A percentile compares a stretch with the other conserved stretches of the same genome.
phyloP scores from a whole-genome alignment of 345 rosid genomes.

The Rhizophora apiculata region DNA sequence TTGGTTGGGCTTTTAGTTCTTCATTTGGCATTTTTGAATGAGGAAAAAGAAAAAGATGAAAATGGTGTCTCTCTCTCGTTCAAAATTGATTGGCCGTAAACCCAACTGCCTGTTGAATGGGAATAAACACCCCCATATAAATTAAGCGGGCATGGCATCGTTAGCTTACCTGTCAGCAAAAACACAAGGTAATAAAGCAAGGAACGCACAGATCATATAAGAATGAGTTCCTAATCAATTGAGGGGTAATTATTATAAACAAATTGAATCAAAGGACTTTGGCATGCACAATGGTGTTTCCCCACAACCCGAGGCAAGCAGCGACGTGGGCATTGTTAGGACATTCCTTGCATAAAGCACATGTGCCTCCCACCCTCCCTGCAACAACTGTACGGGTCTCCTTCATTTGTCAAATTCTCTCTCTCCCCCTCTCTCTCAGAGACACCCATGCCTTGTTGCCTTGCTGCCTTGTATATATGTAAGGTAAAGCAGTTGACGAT shows the following conservation, averaged over 20 bases:
- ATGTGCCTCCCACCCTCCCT: conserved; percentile 69
- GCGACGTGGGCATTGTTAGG: conserved; percentile 19
- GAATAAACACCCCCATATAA: conserved; percentile 24
- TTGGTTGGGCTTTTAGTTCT: conserved; percentile 35
- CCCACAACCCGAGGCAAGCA: conserved; percentile 26
- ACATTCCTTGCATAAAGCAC: conserved; percentile 42
- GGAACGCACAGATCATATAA: background rate
- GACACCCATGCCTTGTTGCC: conserved; percentile 4
- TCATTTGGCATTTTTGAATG: too few species aligned
- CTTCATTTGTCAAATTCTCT: conserved; percentile 3
- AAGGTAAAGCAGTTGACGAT: background rate
- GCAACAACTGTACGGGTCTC: conserved; percentile 24
- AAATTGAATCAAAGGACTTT: conserved; percentile 36
- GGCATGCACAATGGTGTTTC: conserved; percentile 88
- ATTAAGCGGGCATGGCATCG: conserved; percentile 34
- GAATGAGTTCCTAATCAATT: conserved; percentile 5
- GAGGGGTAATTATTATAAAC: conserved; percentile 24
- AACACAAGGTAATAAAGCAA: background rate
- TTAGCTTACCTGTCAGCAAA: conserved; percentile 46
- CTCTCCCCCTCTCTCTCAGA: background rate
- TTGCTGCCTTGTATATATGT: background rate
- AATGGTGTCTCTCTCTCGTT: conserved; percentile 8
- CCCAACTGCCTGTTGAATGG: conserved; percentile 21
- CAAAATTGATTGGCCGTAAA: background rate
- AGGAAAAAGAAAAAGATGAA: too few species aligned